Evolutionary conservation across 306 rosid species (phyloP).

Genomic region (Senna siamea): DNA sequence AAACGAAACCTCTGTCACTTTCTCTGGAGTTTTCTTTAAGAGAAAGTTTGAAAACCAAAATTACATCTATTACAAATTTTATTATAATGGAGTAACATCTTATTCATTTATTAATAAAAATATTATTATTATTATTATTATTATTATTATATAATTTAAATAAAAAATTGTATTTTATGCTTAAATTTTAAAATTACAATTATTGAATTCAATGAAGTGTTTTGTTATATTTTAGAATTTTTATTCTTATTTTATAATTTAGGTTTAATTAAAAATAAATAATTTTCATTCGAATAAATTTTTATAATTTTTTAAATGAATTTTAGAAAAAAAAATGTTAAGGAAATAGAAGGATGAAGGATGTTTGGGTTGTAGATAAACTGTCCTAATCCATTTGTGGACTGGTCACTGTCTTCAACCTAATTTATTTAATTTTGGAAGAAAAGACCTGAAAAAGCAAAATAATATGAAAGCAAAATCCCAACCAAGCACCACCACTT

Average conservation of each 20-base stretch:
- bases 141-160: too few species aligned
- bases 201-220: too few species aligned
- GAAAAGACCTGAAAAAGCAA: neutral
- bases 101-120: too few species aligned
- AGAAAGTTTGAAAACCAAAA: neutral
- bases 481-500: conserved; percentile 47
- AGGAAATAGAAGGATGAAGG: neutral
- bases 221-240: too few species aligned
- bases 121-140: too few species aligned
- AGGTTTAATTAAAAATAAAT: too few species aligned
- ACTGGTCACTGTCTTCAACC: conserved; percentile 55
- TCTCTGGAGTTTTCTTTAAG: neutral
- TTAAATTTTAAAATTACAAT: too few species aligned
- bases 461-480: conserved; percentile 34
- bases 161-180: too few species aligned
- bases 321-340: neutral
- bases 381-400: conserved; percentile 53
- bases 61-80: too few species aligned
- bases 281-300: too few species aligned
- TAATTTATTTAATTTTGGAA: conserved; percentile 30
- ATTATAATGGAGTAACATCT: neutral
- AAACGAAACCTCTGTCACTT: neutral
- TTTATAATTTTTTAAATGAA: too few species aligned
- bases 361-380: conserved; percentile 36
- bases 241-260: too few species aligned